Evolutionary conservation across 208 protist species (phyloP).

Genomic region (Acanthamoeba rhysodes): DNA sequence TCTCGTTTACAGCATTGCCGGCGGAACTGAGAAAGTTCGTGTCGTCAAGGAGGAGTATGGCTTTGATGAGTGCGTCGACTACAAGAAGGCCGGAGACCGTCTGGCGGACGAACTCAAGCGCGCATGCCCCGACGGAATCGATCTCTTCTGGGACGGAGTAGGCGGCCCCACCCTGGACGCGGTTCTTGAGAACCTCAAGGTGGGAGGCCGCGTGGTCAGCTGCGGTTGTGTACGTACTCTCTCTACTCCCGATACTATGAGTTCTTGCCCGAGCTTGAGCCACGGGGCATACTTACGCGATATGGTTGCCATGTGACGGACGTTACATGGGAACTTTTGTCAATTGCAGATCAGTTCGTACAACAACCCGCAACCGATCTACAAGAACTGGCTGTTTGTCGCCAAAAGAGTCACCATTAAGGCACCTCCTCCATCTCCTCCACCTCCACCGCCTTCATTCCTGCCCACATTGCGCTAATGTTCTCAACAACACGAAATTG

Average conservation of each 20-base stretch:
- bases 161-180: slow-evolving; percentile 78
- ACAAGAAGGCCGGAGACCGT: slow-evolving; percentile 80
- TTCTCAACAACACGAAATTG: background rate
- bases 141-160: slow-evolving; percentile 90
- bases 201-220: slow-evolving; percentile 55
- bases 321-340: too few relatives aligned
- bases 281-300: too few relatives aligned
- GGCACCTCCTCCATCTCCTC: background rate
- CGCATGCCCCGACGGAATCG: slow-evolving; percentile 80
- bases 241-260: too few relatives aligned
- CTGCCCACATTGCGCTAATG: too few relatives aligned
- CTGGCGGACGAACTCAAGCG: slow-evolving; percentile 61
- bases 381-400: slow-evolving; percentile 7
- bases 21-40: slow-evolving; percentile 80
- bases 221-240: slow-evolving; percentile 68
- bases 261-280: too few relatives aligned
- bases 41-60: slow-evolving; percentile 69
- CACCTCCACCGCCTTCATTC: background rate
- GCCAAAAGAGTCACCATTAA: background rate
- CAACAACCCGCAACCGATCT: background rate
- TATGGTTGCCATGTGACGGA: too few relatives aligned
- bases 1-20: slow-evolving; percentile 41
- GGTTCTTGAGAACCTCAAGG: slow-evolving; percentile 14
- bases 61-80: slow-evolving; percentile 83
- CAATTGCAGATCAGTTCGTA: background rate